Evolutionary conservation across 495 filamentous ascomycete genomes (phyloP), one percentile per base, ranked within the genome.

Genomic region (Aspergillus coremiiformis): DNA sequence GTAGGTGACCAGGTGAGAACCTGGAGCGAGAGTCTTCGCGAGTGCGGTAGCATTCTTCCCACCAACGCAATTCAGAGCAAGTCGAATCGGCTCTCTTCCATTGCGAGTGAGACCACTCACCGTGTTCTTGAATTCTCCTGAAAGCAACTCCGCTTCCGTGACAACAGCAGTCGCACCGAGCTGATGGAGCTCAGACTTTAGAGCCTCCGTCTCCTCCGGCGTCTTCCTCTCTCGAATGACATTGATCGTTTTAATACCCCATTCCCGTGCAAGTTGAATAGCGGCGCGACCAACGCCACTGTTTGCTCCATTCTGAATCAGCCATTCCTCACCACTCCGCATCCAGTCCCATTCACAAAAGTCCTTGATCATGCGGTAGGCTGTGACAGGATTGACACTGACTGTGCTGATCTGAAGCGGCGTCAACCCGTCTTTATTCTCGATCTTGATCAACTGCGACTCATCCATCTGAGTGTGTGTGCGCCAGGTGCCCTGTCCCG

Each of bases 281-380:
- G 87, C 91, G 8, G 89, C 85, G 27, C 93, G 70, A 5, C 93
- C 93, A 20, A 97, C 93, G 1, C 90, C 94, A 45, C 79, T 84
- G 63, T 98, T 98, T 8, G 93, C 93, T 2, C 93, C 94, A 60
- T 98, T 98, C 74, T 98, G 94, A 32, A 97, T 75, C 54, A 95
- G 85, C 94, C 94, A 98, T 46, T 84, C 81, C 60, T 78, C 66
- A 0, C 71, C 71, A 22, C 65, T 54, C 3, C 73, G 71, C 67
- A 78, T 61, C 66, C 68, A 72, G 49, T 76, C 70, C 70, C 82
- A 68, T 7, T 78, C 66, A 37, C 81, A 84, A 63, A 90, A 96
- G 64, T 94, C 90, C 52, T 80, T 82, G 52, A 98, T 76, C 88
- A 97, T 92, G 23, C 90, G 79, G 68, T 91, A 96, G 5, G 91